These are phyloP conservation scores for Diospyros kaki DNA, from an alignment of 148 eudicot species.

Conservation along the genomic window DNA sequence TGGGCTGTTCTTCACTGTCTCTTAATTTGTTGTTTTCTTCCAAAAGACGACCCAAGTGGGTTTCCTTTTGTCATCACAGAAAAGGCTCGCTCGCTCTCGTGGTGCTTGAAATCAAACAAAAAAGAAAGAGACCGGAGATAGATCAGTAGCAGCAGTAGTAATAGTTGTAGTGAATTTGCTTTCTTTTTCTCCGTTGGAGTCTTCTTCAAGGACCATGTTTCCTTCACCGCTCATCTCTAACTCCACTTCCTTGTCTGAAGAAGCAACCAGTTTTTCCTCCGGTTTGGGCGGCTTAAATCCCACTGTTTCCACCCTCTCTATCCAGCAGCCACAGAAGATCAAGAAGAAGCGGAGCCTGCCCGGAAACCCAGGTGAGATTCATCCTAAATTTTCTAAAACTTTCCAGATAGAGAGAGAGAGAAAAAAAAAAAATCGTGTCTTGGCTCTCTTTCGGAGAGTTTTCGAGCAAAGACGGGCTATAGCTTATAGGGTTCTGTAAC, in stretches of 20 bases:
- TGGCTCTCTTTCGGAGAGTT: too few relatives aligned
- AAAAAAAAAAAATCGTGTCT: too few relatives aligned
- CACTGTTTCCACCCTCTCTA: conserved; percentile 25
- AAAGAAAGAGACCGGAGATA: conserved; percentile 22
- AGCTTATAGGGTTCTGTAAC: too few relatives aligned
- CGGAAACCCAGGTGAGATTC: conserved; percentile 74
- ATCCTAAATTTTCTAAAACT: background rate
- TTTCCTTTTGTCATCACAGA: background rate
- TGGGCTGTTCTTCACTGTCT: background rate
- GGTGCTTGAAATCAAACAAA: conserved; percentile 13
- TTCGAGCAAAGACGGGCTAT: too few relatives aligned
- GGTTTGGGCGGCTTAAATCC: conserved; percentile 46
- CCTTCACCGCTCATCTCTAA: conserved; percentile 44
- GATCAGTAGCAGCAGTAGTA: too few relatives aligned
- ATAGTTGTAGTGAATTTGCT: background rate
- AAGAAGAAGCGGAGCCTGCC: conserved; percentile 93
- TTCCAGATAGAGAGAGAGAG: background rate
- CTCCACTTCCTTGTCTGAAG: conserved; percentile 63
- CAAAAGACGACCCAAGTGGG: background rate
- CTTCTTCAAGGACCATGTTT: conserved; percentile 37
- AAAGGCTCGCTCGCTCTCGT: background rate
- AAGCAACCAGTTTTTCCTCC: conserved; percentile 45
- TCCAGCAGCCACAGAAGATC: conserved; percentile 45
- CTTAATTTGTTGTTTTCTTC: conserved; percentile 12
- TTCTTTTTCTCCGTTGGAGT: conserved; percentile 42